Evolutionary conservation across 208 protist species (phyloP).

Genomic region (Acanthamoeba sp.): DNA sequence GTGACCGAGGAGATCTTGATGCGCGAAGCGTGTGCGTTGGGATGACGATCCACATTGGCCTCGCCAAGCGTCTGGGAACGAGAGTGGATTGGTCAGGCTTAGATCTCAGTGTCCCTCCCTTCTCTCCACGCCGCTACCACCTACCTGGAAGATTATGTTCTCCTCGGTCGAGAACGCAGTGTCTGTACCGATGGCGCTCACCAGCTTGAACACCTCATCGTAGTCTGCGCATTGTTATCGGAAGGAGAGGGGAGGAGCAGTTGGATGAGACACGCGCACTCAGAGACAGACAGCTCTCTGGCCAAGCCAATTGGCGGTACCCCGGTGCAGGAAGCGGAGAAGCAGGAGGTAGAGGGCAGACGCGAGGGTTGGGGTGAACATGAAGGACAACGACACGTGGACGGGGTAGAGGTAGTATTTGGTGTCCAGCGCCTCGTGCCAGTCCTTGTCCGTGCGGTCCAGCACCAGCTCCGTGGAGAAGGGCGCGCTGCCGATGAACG

Average conservation of each 20-base stretch:
- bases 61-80: slow-evolving; percentile 62
- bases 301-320: slow-evolving; percentile 33
- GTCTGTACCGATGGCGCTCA: slow-evolving; percentile 80
- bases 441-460: slow-evolving; percentile 89
- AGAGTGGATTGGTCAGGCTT: not conserved
- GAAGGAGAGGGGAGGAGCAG: too few species aligned
- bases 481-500: slow-evolving; percentile 73
- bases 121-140: too few species aligned
- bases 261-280: too few species aligned
- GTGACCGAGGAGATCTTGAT: slow-evolving; percentile 93
- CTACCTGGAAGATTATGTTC: slow-evolving; percentile 67
- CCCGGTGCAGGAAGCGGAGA: slow-evolving; percentile 92
- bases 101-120: too few species aligned
- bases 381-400: slow-evolving; percentile 93
- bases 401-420: slow-evolving; percentile 93
- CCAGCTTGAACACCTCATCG: slow-evolving; percentile 72
- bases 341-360: slow-evolving; percentile 95
- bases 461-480: slow-evolving; percentile 88
- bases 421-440: slow-evolving; percentile 91
- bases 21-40: slow-evolving; percentile 92
- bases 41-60: slow-evolving; percentile 87
- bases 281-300: too few species aligned
- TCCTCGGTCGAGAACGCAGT: slow-evolving; percentile 79
- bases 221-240: slow-evolving; percentile 87
- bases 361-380: slow-evolving; percentile 92